These are phyloP conservation scores for Peronosclerospora sorghi DNA, from an alignment of 352 stramenopile species.

Conservation along the genomic window DNA sequence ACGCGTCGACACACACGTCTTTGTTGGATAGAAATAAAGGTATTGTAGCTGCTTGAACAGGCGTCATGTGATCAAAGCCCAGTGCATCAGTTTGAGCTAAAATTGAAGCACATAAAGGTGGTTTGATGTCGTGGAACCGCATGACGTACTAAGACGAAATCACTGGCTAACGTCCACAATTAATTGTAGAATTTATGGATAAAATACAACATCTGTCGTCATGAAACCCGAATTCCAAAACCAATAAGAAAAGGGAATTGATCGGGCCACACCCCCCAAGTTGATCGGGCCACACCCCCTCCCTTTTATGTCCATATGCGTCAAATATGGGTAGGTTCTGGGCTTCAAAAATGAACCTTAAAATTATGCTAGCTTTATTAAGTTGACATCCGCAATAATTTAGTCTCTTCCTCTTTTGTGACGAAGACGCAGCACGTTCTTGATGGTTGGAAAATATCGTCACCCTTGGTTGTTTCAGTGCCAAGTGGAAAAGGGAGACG, in stretches of 20 bases:
- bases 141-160: constrained; percentile 19
- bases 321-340: too few species aligned
- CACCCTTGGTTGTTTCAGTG: constrained; percentile 51
- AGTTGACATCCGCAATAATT: too few species aligned
- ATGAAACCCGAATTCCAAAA: constrained; percentile 3
- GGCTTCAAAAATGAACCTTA: too few species aligned
- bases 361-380: too few species aligned
- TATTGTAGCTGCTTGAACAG: constrained; percentile 84
- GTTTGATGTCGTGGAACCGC: constrained; percentile 77
- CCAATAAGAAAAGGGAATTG: too few species aligned
- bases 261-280: too few species aligned
- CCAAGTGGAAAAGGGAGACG: too few species aligned
- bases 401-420: too few species aligned
- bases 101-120: constrained; percentile 61
- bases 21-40: constrained; percentile 91
- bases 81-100: constrained; percentile 61
- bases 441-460: constrained; percentile 48
- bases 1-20: constrained; percentile 91
- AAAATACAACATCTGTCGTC: constrained; percentile 4
- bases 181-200: not conserved
- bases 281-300: too few species aligned
- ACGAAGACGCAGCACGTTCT: too few species aligned
- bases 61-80: constrained; percentile 86
- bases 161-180: not conserved
- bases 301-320: too few species aligned